Evolutionary conservation across 306 rosid genomes (phyloP).

Genomic region (Mucuna pruriens): DNA sequence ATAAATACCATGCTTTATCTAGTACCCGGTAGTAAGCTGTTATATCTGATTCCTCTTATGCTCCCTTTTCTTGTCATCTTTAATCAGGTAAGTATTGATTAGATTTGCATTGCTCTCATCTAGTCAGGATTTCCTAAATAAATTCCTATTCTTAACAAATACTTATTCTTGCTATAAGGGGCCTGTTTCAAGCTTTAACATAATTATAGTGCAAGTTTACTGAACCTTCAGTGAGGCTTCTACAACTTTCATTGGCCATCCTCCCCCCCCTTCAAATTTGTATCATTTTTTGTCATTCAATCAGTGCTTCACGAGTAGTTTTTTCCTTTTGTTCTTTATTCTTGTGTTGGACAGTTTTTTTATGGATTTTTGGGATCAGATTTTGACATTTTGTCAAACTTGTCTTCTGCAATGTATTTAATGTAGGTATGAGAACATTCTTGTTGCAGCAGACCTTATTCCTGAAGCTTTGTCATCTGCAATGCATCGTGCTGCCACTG

Average conservation of each 20-base stretch:
- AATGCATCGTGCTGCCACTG: slow-evolving; percentile 65
- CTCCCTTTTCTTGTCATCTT: not conserved
- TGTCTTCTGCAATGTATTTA: slow-evolving; percentile 47
- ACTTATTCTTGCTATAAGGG: slow-evolving; percentile 16
- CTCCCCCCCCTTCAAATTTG: not conserved
- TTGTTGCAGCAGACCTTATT: slow-evolving; percentile 80
- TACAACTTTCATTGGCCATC: not conserved
- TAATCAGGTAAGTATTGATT: slow-evolving; percentile 13
- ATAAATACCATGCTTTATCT: not conserved
- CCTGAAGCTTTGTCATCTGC: slow-evolving; percentile 78
- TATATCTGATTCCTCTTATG: slow-evolving; percentile 23
- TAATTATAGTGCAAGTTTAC: not conserved
- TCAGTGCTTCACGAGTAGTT: not conserved
- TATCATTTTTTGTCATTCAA: not conserved
- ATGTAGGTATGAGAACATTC: slow-evolving; percentile 87
- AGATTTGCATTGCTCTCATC: not conserved
- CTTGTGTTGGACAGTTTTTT: slow-evolving; percentile 20
- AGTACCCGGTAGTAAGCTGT: slow-evolving; percentile 17
- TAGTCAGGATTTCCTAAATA: not conserved
- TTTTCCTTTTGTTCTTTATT: slow-evolving; percentile 16
- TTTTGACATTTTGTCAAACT: slow-evolving; percentile 17
- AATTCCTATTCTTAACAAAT: not conserved
- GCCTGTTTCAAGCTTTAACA: not conserved
- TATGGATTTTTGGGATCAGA: slow-evolving; percentile 16
- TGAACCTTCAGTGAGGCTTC: slow-evolving; percentile 9